phyloP scores from a whole-genome alignment of 1,284 basidiomycete species.

The Irpex lacteus region DNA sequence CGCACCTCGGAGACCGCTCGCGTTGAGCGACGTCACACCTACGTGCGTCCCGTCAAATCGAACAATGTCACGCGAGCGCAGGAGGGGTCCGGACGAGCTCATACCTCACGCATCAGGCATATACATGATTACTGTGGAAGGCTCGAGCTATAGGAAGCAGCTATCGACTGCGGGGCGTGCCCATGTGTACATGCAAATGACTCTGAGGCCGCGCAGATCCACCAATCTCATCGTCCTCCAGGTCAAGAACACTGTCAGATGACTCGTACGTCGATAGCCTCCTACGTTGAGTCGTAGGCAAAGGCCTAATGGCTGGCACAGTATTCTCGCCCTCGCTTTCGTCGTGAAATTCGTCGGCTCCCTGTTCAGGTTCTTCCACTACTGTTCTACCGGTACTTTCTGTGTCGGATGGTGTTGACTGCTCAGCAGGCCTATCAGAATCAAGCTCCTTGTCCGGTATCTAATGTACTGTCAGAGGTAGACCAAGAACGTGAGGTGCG shows the following conservation, averaged over 20 bases:
- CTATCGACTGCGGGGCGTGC: neutral
- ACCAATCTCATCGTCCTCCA: conserved; percentile 38
- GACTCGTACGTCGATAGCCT: conserved; percentile 44
- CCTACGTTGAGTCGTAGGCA: neutral
- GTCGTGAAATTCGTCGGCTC: neutral
- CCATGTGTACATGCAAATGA: neutral
- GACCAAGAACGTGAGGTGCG: neutral
- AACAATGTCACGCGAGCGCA: too few relatives aligned
- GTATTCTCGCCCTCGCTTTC: conserved; percentile 2
- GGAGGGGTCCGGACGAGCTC: too few relatives aligned
- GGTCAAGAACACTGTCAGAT: conserved; percentile 36
- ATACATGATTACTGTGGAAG: too few relatives aligned
- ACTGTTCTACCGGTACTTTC: conserved; percentile 2
- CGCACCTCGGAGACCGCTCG: too few relatives aligned
- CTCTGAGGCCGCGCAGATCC: conserved; percentile 32
- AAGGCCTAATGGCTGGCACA: conserved; percentile 6
- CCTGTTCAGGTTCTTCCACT: conserved; percentile 5
- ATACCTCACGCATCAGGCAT: too few relatives aligned
- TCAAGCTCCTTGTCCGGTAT: conserved; percentile 63
- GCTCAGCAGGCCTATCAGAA: neutral
- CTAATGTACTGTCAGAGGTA: conserved; percentile 29
- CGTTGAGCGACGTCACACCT: too few relatives aligned
- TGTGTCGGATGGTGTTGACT: neutral
- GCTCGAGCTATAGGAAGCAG: too few relatives aligned
- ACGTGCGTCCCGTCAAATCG: too few relatives aligned